Base-by-base conservation (phyloP, 1,284 basidiomycete species). In the Ganoderma lingzhi region DNA sequence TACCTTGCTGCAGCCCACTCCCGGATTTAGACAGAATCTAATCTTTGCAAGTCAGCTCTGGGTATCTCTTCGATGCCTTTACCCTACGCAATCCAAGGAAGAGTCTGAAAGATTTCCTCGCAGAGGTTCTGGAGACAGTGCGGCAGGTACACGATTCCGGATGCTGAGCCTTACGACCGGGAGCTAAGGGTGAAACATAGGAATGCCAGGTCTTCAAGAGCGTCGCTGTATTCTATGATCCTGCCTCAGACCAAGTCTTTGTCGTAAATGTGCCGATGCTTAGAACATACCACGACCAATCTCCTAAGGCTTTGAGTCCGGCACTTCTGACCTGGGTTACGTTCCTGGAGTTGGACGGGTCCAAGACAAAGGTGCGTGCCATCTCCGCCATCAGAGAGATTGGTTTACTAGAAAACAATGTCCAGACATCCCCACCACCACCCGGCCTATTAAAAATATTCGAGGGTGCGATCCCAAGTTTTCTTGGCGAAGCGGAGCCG, bases 171-270 rank as follows among this genome's bases (percentile, higher is more conserved):
- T 12, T 51, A 51, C 58, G 62, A 19, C 30, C 60, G 32, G 44
- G n/a, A 15, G 30, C 37, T 61, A 32, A 28, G 4, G 23, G 12
- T 19, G 37, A 48, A 3, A 23, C 23, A 17, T 42, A 62, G 70
- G 64, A 64, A 62, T 39, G 2, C 5, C 23, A 51, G 6, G 41
- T 51, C 4, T 87, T 87, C 73, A 45, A 73, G 2, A 63, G 77
- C 19, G 76, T 88, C 39, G 67, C 80, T 42, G 76, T 85, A 61
- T 71, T 86, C 56, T 80, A 84, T 53, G 85, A 87, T 17, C 64
- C 79, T 8, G 64, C 71, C 28, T 81, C 82, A 2, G 76, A 78
- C 6, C 88, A 89, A 70, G 82, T 84, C 14, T 87, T 89, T 74
- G 78, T 88, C 66, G 80, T 88, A 35, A 82, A 84, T 59, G 48